Base-by-base conservation (phyloP, 257 asterid species). In the Fraxinus pennsylvanica region DNA sequence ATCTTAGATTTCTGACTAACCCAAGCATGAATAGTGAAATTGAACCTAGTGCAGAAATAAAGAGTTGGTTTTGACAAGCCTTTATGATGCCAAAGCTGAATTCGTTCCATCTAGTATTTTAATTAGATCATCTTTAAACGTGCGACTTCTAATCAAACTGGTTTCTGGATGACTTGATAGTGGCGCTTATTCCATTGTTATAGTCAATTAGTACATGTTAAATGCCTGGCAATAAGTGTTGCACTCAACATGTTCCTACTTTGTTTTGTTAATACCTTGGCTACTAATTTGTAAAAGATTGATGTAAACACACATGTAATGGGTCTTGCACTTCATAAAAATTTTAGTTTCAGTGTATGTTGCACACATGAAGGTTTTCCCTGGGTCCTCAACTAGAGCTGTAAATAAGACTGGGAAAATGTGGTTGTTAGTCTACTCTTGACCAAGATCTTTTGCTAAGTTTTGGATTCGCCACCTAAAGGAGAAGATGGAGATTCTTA, bases 401-500 rank as follows among this genome's bases (percentile, higher is more conserved):
- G 21, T 15, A 50, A 32, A 68, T 9, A 68, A 4, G 72, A 9
- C n/a, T 68, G 27, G 35, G 61, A 47, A 73, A 29, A 45, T 17
- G 29, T 29, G 3, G 25, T 71, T n/a, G 12, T 38, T 38, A 17
- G 54, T 45, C 27, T 45, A 7, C 33, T 22, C 39, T 25, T 38
- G 22, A 38, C 41, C 63, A 43, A 19, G 10, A 13, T 70, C 19
- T 29, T 12, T 32, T 21, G 6, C 66, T 52, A 22, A 33, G 12
- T n/a, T 27, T 33, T 57, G 38, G 39, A 54, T 21, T 25, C 10
- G 8, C 79, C 4, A 57, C 13, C 70, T 73, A 38, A 50, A 52
- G n/a, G 22, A 73, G n/a, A 74, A 77, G 22, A 66, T 70, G 57
- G 8, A 50, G 59, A 63, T 74, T 30, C 33, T 47, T 41, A 74